Conservation (phyloP, 1,139 yeast genomes). For the Kurtzmaniella quercitrusa region DNA sequence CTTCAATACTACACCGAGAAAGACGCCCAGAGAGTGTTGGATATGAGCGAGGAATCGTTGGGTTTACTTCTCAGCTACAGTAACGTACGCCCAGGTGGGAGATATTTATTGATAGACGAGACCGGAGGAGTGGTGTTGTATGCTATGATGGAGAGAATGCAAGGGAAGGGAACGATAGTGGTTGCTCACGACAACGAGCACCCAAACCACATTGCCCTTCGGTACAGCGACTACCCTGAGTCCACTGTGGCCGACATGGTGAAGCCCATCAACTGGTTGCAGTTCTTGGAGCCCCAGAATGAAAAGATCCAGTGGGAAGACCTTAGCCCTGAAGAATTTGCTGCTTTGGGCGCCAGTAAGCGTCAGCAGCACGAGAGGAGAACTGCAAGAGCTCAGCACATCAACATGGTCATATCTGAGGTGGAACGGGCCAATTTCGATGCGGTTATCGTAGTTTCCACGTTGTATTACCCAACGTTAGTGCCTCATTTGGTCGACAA, state of each 20-base stretch:
- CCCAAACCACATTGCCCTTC: conserved; percentile 69
- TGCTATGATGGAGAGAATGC: conserved; percentile 87
- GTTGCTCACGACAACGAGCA: conserved; percentile 91
- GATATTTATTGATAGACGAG: conserved; percentile 83
- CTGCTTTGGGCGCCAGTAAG: conserved; percentile 54
- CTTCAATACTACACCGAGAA: conserved; percentile 69
- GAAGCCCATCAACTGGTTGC: conserved; percentile 71
- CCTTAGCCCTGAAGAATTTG: conserved; percentile 48
- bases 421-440: conserved; percentile 61
- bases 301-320: conserved; percentile 50
- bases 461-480: conserved; percentile 64
- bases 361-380: conserved; percentile 67
- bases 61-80: conserved; percentile 74
- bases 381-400: conserved; percentile 51
- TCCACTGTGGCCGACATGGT: conserved; percentile 52
- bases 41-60: conserved; percentile 77
- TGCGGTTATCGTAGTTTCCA: conserved; percentile 69
- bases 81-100: conserved; percentile 85
- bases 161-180: conserved; percentile 72
- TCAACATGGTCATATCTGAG: conserved; percentile 49
- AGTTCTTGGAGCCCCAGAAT: conserved; percentile 73
- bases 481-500: conserved; percentile 59
- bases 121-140: conserved; percentile 83
- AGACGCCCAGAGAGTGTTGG: conserved; percentile 70
- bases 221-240: conserved; percentile 59